Evolutionary conservation across 176 grass and related monocot genomes (phyloP).

Genomic region (Sorghum bicolor): DNA sequence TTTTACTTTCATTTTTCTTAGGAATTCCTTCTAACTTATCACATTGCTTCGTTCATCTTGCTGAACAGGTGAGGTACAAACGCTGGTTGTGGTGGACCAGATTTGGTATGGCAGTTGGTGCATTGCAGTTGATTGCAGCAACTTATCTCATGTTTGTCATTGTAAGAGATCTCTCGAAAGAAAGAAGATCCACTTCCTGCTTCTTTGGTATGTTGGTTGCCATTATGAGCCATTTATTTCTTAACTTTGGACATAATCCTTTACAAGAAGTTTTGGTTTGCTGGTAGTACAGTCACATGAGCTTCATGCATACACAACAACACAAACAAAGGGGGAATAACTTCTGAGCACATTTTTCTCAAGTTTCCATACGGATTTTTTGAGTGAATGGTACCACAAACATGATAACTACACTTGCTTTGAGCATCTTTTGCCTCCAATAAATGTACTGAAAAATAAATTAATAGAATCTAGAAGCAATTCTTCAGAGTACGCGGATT

Average conservation of each 20-base stretch:
- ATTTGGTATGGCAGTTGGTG: conserved; percentile 82
- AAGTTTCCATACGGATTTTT: background rate
- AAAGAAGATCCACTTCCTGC: conserved; percentile 47
- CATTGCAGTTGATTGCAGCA: conserved; percentile 69
- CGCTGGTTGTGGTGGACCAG: conserved; percentile 93
- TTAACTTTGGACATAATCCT: background rate
- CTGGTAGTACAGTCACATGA: background rate
- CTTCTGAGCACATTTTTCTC: conserved; percentile 1
- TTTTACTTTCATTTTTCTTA: background rate
- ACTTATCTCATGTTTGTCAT: conserved; percentile 70
- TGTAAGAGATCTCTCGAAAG: conserved; percentile 58
- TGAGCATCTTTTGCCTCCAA: background rate
- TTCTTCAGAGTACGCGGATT: background rate
- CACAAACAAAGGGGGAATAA: background rate
- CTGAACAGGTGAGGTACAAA: conserved; percentile 86
- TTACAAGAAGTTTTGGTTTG: background rate
- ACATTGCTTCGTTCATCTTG: conserved; percentile 27
- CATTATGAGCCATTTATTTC: background rate
- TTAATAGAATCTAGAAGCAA: conserved; percentile 7
- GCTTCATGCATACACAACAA: background rate
- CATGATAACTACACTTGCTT: conserved; percentile 7
- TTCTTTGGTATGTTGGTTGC: conserved; percentile 75
- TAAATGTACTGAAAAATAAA: conserved; percentile 15
- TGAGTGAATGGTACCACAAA: background rate
- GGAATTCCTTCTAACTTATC: background rate